phyloP scores from a whole-genome alignment of 495 filamentous ascomycete species.

The Tuber melanosporum region DNA sequence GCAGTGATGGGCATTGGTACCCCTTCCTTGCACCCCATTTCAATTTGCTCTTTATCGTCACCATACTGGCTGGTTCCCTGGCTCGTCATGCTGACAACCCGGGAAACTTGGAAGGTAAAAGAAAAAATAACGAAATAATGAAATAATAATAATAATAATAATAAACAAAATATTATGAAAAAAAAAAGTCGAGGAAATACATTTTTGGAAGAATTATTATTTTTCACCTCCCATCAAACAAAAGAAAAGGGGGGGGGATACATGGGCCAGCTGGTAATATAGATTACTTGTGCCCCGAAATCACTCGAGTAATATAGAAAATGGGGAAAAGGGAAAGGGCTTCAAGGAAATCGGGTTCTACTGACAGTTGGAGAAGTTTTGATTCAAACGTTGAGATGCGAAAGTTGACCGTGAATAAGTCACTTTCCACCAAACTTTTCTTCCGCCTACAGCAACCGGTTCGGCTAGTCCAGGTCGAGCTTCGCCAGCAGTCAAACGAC shows the following conservation, averaged over 20 bases:
- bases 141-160: slow-evolving; percentile 17
- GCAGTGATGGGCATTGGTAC: slow-evolving; percentile 26
- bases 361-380: slow-evolving; percentile 41
- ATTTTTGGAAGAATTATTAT: background rate
- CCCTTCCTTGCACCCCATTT: slow-evolving; percentile 30
- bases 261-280: background rate
- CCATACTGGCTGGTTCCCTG: slow-evolving; percentile 10
- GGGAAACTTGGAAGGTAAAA: slow-evolving; percentile 5
- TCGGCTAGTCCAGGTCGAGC: slow-evolving; percentile 38
- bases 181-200: background rate
- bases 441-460: slow-evolving; percentile 29
- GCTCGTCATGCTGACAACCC: background rate
- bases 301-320: background rate
- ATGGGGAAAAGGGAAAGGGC: slow-evolving; percentile 8
- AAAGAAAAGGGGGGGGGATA: background rate
- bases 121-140: slow-evolving; percentile 16
- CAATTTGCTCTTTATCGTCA: slow-evolving; percentile 31
- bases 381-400: slow-evolving; percentile 18
- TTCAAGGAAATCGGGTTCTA: slow-evolving; percentile 31
- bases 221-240: background rate
- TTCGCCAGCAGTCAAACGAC: slow-evolving; percentile 40
- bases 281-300: slow-evolving; percentile 11
- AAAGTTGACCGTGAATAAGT: slow-evolving; percentile 25
- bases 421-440: slow-evolving; percentile 35
- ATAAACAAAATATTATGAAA: slow-evolving; percentile 13